Base-by-base conservation (phyloP, 2,329 filamentous ascomycete genomes). In the Fusarium beomiforme region DNA sequence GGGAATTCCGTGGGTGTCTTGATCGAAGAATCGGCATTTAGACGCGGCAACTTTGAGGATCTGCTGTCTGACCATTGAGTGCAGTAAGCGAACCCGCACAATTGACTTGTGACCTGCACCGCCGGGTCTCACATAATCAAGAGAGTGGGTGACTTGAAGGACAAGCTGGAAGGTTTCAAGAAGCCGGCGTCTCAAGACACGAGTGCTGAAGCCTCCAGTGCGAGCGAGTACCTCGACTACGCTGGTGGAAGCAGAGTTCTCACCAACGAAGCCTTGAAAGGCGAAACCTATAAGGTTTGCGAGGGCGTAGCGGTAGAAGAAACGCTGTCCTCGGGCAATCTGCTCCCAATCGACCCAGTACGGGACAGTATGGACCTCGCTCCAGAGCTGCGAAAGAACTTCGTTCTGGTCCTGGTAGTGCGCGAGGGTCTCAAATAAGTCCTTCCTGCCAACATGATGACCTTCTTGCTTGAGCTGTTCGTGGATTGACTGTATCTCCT, bases 311-410 rank as follows among this genome's bases (percentile, higher is more conserved):
- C 90, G 85, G 75, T 91, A 92, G 88, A 92, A 80, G 65, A 81
- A 78, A 19, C 90, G 86, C 73, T 92, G 90, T 0, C 90, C 90
- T 70, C 90, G 82, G 59, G 84, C 81, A 29, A 92, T 88, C 73
- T 92, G 90, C 2, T 83, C 85, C 90, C 90, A 92, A 68, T 92
- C 87, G 0, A 92, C 90, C 89, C 90, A 92, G 0, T 85, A 82
- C 0, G 90, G 90, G 6, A 91, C 82, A 0, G 83, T 87, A 53
- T 88, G 87, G 31, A 90, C 82, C 68, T 91, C 82, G 4, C 49
- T 34, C 69, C 70, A 72, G 14, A 72, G 50, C 21, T 67, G 46
- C 7, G 64, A 67, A 5, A 67, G 64, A 7, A 34, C 41, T 13
- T n/a, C 23, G 19, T 51, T 58, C 37, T 60, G 42, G 6, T 9